Percentiles rank a stretch among this genome's conserved stretches.
Conservation (phyloP, 1,284 basidiomycete genomes). For the Melampsora larici-populina region DNA sequence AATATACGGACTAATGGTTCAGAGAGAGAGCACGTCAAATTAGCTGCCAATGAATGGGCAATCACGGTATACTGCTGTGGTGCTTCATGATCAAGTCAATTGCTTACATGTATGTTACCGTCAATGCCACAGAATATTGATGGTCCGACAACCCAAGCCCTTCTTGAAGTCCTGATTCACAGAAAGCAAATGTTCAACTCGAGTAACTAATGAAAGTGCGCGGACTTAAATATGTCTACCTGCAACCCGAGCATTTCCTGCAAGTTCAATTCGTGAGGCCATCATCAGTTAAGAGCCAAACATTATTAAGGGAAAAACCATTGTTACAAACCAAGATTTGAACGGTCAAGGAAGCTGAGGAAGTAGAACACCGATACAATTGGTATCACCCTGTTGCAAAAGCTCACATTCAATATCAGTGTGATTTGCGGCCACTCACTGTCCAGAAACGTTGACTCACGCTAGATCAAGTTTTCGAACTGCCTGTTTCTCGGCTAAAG, state of each 20-base stretch:
- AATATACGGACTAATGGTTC: conserved; percentile 28
- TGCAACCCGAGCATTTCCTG: conserved; percentile 40
- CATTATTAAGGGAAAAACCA: background rate
- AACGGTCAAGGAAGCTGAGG: conserved; percentile 34
- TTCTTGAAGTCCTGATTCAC: conserved; percentile 13
- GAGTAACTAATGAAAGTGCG: background rate
- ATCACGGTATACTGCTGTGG: background rate
- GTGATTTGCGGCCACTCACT: background rate
- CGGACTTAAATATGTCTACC: background rate
- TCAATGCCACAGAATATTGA: conserved; percentile 39
- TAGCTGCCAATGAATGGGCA: background rate
- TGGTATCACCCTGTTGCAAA: conserved; percentile 5
- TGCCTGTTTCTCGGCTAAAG: background rate
- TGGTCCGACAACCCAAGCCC: conserved; percentile 20
- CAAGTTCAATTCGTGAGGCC: background rate
- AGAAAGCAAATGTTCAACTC: background rate
- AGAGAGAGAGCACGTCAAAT: background rate
- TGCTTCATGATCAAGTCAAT: background rate
- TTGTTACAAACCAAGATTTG: conserved; percentile 31
- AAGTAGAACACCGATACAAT: conserved; percentile 39
- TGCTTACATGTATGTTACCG: conserved; percentile 34
- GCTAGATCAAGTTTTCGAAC: background rate
- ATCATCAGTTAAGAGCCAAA: background rate
- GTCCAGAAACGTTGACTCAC: background rate
- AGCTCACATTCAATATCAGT: background rate